These are phyloP conservation scores for Curvularia sp. DNA, from an alignment of 2,329 filamentous ascomycete genomes.

Conservation along the genomic window DNA sequence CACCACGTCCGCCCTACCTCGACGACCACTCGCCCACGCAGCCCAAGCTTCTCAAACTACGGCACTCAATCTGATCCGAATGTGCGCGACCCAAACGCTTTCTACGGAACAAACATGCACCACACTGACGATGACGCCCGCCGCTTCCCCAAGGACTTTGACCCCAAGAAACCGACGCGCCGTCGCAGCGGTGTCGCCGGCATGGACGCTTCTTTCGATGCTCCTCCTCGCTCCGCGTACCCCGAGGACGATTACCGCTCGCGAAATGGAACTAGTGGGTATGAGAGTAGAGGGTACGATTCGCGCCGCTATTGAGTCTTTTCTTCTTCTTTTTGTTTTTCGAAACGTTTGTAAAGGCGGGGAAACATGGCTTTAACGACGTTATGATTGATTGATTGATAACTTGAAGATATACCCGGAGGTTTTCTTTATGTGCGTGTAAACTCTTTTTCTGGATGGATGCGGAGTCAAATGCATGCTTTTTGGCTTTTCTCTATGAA, in stretches of 20 bases:
- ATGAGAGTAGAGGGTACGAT: constrained; percentile 41
- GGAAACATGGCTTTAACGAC: constrained; percentile 13
- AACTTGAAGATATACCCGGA: constrained; percentile 8
- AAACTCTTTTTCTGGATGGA: too few relatives aligned
- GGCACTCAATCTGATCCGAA: constrained; percentile 46
- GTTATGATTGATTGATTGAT: constrained; percentile 6
- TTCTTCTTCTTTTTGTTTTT: too few relatives aligned
- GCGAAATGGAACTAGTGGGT: constrained; percentile 34
- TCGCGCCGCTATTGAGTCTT: constrained; percentile 36
- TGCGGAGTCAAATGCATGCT: too few relatives aligned
- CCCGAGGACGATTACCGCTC: constrained; percentile 43
- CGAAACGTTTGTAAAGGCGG: not conserved
- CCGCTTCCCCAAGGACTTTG: constrained; percentile 41
- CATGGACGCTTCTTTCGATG: constrained; percentile 37
- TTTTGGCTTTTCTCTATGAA: not conserved
- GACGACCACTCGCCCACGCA: constrained; percentile 36
- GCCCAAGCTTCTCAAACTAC: constrained; percentile 46
- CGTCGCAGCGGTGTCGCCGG: constrained; percentile 34
- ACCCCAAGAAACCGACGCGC: constrained; percentile 36
- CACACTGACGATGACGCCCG: constrained; percentile 43
- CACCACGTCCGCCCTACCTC: constrained; percentile 34
- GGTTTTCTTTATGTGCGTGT: constrained; percentile 1
- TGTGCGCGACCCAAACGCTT: constrained; percentile 39
- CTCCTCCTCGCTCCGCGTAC: constrained; percentile 39
- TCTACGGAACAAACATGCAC: constrained; percentile 44